phyloP scores from a whole-genome alignment of 805 yeast genomes.

The Schizosaccharomyces cryophilus region DNA sequence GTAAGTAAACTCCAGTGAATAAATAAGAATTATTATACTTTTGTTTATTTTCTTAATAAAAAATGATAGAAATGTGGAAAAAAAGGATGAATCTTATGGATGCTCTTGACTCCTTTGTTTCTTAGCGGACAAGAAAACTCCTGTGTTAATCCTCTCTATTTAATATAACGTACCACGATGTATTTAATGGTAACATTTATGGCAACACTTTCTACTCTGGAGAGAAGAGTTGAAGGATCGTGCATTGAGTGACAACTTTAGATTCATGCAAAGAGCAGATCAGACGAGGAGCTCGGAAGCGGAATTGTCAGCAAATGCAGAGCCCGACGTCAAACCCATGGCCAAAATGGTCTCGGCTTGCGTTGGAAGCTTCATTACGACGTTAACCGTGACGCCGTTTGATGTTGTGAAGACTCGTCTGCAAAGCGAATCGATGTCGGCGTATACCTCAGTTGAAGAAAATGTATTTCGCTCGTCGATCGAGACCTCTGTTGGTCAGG shows the following conservation, averaged over 20 bases:
- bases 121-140: no score
- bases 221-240: background rate
- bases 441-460: background rate
- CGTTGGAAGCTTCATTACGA: background rate
- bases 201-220: no score
- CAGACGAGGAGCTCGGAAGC: background rate
- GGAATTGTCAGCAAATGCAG: background rate
- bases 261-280: background rate
- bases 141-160: no score
- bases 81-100: no score
- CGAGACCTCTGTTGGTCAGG: no score
- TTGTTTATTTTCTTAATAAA: no score
- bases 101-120: no score
- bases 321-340: background rate
- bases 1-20: no score
- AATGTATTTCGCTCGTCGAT: background rate
- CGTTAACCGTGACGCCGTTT: background rate
- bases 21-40: no score
- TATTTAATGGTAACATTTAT: no score
- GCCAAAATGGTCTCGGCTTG: slow-evolving; percentile 1
- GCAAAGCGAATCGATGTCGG: background rate
- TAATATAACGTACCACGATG: no score
- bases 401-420: slow-evolving; percentile 2
- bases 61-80: no score
- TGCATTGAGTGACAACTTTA: background rate